Conservation (phyloP, 2,329 filamentous ascomycete genomes). For the Blumeria graminis region DNA sequence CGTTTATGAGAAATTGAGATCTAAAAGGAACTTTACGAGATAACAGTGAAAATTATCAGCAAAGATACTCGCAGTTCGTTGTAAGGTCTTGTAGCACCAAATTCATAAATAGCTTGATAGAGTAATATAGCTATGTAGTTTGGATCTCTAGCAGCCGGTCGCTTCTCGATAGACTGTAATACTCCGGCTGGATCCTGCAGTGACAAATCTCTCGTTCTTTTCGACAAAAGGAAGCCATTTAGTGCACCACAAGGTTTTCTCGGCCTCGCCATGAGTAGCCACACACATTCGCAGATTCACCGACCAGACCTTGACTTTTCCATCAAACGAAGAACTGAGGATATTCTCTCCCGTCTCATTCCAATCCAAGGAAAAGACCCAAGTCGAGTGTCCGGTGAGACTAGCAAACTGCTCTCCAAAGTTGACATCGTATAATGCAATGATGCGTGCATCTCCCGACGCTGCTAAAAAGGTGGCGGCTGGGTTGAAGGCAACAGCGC, state of each 20-base stretch:
- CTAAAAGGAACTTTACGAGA: too few relatives aligned
- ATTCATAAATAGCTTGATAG: not conserved
- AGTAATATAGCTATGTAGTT: not conserved
- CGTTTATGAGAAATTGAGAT: too few relatives aligned
- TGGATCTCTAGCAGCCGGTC: constrained; percentile 26
- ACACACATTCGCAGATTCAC: constrained; percentile 66
- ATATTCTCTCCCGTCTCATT: constrained; percentile 81
- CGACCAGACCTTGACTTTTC: constrained; percentile 91
- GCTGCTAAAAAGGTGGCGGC: constrained; percentile 66
- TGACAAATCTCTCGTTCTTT: constrained; percentile 47
- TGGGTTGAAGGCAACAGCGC: constrained; percentile 70
- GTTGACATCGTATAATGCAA: constrained; percentile 75
- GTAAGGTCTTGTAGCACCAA: not conserved
- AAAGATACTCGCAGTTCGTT: not conserved
- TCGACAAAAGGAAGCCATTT: constrained; percentile 56
- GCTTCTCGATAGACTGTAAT: constrained; percentile 71
- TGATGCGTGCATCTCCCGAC: constrained; percentile 68
- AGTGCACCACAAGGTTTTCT: constrained; percentile 62
- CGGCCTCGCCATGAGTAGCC: constrained; percentile 79
- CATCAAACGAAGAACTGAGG: constrained; percentile 69
- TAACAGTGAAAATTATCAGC: not conserved
- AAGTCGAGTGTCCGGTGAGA: constrained; percentile 53
- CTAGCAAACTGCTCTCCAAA: constrained; percentile 86
- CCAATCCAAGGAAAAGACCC: constrained; percentile 85
- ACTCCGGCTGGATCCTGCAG: constrained; percentile 50